These are phyloP conservation scores for Hypomontagnella submonticulosa DNA, from an alignment of 495 filamentous ascomycete genomes.

Conservation along the genomic window DNA sequence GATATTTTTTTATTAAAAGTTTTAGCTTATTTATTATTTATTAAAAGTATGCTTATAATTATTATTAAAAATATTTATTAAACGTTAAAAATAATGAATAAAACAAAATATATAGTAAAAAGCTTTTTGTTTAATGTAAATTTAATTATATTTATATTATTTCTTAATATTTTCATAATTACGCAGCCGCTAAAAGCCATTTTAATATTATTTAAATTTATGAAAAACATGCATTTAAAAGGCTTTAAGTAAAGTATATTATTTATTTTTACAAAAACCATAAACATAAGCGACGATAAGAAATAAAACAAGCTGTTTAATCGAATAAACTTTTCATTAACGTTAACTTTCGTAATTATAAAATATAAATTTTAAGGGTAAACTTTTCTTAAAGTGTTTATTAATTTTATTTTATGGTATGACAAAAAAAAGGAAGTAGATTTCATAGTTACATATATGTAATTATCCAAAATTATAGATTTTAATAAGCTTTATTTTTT, in stretches of 20 bases:
- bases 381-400: background rate
- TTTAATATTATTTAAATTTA: background rate
- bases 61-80: background rate
- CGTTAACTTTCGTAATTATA: background rate
- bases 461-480: conserved; percentile 6
- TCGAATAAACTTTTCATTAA: background rate
- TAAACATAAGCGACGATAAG: background rate
- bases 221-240: background rate
- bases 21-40: background rate
- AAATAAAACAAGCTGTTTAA: background rate
- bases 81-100: conserved; percentile 3
- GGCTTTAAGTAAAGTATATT: background rate
- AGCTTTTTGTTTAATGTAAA: background rate
- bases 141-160: background rate
- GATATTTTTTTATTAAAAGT: background rate
- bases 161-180: background rate
- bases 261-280: background rate
- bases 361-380: conserved; percentile 7
- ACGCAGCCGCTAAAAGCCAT: background rate
- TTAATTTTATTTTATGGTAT: background rate
- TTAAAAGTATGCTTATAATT: background rate
- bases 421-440: background rate
- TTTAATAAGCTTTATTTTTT: conserved; percentile 1
- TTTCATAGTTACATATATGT: background rate
- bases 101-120: background rate